These are phyloP conservation scores for Fusarium sp. DNA, from an alignment of 2,329 filamentous ascomycete genomes.

Conservation along the genomic window DNA sequence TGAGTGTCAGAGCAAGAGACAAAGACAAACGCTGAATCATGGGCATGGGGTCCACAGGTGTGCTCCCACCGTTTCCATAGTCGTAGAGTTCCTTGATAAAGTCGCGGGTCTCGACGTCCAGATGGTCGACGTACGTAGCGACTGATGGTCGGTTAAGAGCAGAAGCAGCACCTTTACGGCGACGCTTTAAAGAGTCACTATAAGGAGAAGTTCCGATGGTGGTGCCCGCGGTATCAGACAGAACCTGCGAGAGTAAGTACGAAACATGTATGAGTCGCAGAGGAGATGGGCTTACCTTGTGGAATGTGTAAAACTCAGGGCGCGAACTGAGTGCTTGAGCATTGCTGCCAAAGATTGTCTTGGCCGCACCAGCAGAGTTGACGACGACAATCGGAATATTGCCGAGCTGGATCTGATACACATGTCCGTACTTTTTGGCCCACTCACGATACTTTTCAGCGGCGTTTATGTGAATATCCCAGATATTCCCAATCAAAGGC, in stretches of 20 bases:
- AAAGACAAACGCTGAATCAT: constrained; percentile 72
- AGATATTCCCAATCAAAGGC: constrained; percentile 64
- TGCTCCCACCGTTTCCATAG: constrained; percentile 63
- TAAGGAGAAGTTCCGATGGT: constrained; percentile 75
- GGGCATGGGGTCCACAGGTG: constrained; percentile 70
- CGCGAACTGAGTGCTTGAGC: constrained; percentile 63
- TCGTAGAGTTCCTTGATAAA: constrained; percentile 69
- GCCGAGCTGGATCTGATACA: constrained; percentile 67
- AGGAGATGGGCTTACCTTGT: constrained; percentile 54
- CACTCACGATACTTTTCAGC: constrained; percentile 65
- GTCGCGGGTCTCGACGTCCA: constrained; percentile 69
- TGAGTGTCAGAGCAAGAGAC: constrained; percentile 70
- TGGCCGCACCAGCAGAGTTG: constrained; percentile 62
- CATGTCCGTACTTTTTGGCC: constrained; percentile 57
- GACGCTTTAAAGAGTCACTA: constrained; percentile 69
- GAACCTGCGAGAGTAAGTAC: constrained; percentile 53
- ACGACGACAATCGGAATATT: constrained; percentile 66
- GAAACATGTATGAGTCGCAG: neutral
- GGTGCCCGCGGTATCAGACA: constrained; percentile 71
- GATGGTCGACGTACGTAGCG: constrained; percentile 67
- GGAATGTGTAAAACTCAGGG: constrained; percentile 67
- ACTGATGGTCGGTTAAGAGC: constrained; percentile 72
- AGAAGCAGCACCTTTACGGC: constrained; percentile 71
- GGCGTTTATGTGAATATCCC: constrained; percentile 63
- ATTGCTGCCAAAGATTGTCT: constrained; percentile 61